A percentile compares a stretch with the other conserved stretches of the same genome.
phyloP scores from a whole-genome alignment of 805 yeast species.

The Candida adriatica region DNA sequence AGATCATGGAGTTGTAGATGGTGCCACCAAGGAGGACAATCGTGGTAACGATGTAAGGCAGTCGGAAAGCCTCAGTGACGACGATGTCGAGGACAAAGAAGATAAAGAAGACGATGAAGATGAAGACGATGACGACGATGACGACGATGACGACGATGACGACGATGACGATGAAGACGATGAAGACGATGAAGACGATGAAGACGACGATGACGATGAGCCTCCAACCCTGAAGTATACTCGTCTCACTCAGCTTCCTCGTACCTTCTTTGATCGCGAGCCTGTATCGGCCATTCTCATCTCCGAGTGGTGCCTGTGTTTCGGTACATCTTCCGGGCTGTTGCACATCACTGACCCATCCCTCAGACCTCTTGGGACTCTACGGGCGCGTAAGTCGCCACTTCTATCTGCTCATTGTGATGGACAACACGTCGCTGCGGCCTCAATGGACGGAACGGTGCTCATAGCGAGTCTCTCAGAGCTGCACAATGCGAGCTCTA shows the following conservation, averaged over 20 bases:
- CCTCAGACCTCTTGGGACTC: conserved; percentile 56
- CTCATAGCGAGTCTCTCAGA: conserved; percentile 60
- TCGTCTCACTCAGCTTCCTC: conserved; percentile 60
- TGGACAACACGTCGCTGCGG: conserved; percentile 73
- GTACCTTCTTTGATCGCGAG: conserved; percentile 64
- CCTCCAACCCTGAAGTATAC: conserved; percentile 76
- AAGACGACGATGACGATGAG: conserved; percentile 36
- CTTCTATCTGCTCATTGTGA: conserved; percentile 61
- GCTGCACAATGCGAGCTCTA: conserved; percentile 12
- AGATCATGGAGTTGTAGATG: too few species aligned
- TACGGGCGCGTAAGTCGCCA: conserved; percentile 82
- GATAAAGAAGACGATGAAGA: too few species aligned
- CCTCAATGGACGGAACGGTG: conserved; percentile 91
- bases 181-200: conserved; percentile 4
- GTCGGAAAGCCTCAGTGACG: too few species aligned
- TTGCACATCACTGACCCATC: conserved; percentile 61
- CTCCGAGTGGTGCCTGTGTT: conserved; percentile 54
- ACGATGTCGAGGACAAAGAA: too few species aligned
- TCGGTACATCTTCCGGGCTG: conserved; percentile 88
- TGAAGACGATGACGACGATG: too few species aligned
- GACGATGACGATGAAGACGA: too few species aligned
- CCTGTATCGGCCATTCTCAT: conserved; percentile 68
- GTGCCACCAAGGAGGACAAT: too few species aligned
- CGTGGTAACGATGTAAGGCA: too few species aligned
- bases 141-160: too few species aligned